Evolutionary conservation across 1,139 yeast genomes (phyloP).

Genomic region (Taphrina populina): DNA sequence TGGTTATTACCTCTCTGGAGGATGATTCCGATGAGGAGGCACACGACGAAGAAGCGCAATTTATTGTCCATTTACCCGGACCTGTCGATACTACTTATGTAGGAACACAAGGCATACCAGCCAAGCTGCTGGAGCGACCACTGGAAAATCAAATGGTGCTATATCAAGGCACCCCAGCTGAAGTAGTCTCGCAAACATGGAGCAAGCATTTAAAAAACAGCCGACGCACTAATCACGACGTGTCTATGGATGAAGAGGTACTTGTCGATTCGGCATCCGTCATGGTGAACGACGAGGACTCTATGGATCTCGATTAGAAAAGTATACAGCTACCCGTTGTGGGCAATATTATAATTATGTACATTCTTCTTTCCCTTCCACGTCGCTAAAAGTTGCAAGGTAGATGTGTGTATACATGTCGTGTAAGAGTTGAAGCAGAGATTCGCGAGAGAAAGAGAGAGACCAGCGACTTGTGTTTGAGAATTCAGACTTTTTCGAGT

Average conservation of each 20-base stretch:
- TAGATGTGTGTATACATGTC: too few species aligned
- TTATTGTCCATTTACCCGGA: slow-evolving; percentile 18
- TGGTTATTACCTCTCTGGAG: slow-evolving; percentile 30
- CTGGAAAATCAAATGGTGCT: slow-evolving; percentile 12
- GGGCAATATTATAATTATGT: too few species aligned
- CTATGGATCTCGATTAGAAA: slow-evolving; percentile 17
- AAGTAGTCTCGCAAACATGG: slow-evolving; percentile 3
- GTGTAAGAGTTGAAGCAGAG: too few species aligned
- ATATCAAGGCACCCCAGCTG: slow-evolving; percentile 17
- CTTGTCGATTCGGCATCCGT: too few species aligned
- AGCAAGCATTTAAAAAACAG: not conserved
- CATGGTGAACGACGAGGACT: too few species aligned
- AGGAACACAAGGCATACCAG: slow-evolving; percentile 8
- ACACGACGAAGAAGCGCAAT: slow-evolving; percentile 14
- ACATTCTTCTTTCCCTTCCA: too few species aligned
- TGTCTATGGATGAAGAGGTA: not conserved
- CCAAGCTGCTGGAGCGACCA: not conserved
- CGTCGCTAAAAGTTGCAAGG: too few species aligned
- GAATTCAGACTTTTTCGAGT: slow-evolving; percentile 27
- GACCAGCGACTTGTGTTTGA: too few species aligned
- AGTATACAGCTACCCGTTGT: too few species aligned
- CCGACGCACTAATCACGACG: not conserved
- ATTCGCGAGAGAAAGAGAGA: too few species aligned
- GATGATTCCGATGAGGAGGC: slow-evolving; percentile 20
- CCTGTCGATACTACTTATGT: slow-evolving; percentile 21